phyloP scores from a whole-genome alignment of 208 protist genomes.

The Borovskyia barvae region DNA sequence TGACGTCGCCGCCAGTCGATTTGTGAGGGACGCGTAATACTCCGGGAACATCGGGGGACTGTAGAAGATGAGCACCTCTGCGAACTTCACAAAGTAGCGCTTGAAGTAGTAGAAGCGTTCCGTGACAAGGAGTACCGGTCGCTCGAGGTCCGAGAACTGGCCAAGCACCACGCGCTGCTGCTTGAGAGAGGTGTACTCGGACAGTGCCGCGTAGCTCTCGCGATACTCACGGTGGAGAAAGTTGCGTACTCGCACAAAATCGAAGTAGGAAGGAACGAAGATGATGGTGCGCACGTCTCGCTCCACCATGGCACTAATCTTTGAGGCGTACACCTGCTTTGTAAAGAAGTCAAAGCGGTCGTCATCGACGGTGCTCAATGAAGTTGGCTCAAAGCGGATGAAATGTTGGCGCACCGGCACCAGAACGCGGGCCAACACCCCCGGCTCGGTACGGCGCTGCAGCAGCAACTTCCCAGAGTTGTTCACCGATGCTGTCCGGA shows the following conservation, averaged over 20 bases:
- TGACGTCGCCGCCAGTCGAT: conserved; percentile 65
- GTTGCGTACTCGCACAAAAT: conserved; percentile 95
- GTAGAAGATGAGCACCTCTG: conserved; percentile 95
- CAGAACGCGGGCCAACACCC: conserved; percentile 56
- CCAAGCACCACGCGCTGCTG: conserved; percentile 79
- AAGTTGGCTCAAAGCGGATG: conserved; percentile 75
- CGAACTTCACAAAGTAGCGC: conserved; percentile 91
- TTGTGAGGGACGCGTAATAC: conserved; percentile 94
- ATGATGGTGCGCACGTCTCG: conserved; percentile 85
- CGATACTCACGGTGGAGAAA: conserved; percentile 92
- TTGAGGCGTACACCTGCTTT: conserved; percentile 72
- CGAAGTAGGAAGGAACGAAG: conserved; percentile 95
- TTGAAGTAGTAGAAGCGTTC: conserved; percentile 97
- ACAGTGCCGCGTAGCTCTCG: conserved; percentile 81
- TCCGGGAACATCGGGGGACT: conserved; percentile 89
- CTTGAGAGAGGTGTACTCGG: conserved; percentile 91
- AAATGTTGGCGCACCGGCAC: conserved; percentile 90
- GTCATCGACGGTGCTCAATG: conserved; percentile 65
- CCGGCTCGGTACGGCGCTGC: conserved; percentile 47
- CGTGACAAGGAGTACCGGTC: conserved; percentile 91
- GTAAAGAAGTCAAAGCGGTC: conserved; percentile 93
- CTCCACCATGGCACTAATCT: conserved; percentile 69
- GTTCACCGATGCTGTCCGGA: conserved; percentile 72
- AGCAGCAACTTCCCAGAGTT: conserved; percentile 72
- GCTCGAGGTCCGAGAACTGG: conserved; percentile 84